These are phyloP conservation scores for Mycena chlorophos DNA, from an alignment of 768 basidiomycete species.

Conservation along the genomic window DNA sequence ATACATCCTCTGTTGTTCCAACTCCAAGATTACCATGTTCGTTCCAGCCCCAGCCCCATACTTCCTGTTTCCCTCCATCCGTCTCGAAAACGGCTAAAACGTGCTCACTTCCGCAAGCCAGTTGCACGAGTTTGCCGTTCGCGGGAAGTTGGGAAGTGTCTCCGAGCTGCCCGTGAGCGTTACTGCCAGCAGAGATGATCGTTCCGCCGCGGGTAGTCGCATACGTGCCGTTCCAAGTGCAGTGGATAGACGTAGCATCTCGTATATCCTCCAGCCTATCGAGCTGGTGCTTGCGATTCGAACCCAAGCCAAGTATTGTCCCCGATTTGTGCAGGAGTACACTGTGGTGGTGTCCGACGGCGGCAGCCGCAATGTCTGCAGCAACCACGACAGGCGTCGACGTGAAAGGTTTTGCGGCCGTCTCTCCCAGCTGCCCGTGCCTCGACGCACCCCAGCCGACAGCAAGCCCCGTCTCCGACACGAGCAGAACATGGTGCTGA, in stretches of 20 bases:
- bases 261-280: conserved; percentile 31
- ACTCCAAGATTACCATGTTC: conserved; percentile 93
- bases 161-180: conserved; percentile 70
- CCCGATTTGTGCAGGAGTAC: conserved; percentile 60
- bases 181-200: conserved; percentile 52
- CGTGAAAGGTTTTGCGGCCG: conserved; percentile 28
- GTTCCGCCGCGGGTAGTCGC: conserved; percentile 30
- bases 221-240: conserved; percentile 85
- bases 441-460: conserved; percentile 86
- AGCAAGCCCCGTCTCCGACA: conserved; percentile 38
- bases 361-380: conserved; percentile 36
- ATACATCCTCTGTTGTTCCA: conserved; percentile 57
- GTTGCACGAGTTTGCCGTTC: conserved; percentile 25
- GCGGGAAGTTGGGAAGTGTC: conserved; percentile 15
- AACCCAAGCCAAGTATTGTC: conserved; percentile 56
- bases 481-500: conserved; percentile 68
- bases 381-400: conserved; percentile 38
- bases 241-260: conserved; percentile 41
- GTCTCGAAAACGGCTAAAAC: conserved; percentile 47
- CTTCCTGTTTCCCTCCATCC: conserved; percentile 31
- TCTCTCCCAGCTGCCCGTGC: conserved; percentile 78
- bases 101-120: conserved; percentile 88
- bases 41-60: conserved; percentile 97
- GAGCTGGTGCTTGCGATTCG: conserved; percentile 71
- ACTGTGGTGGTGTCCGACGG: conserved; percentile 46